A percentile compares a stretch with the other conserved stretches of the same genome.
phyloP scores from a whole-genome alignment of 106 monocot genomes.

The Phalaenopsis aphrodite region DNA sequence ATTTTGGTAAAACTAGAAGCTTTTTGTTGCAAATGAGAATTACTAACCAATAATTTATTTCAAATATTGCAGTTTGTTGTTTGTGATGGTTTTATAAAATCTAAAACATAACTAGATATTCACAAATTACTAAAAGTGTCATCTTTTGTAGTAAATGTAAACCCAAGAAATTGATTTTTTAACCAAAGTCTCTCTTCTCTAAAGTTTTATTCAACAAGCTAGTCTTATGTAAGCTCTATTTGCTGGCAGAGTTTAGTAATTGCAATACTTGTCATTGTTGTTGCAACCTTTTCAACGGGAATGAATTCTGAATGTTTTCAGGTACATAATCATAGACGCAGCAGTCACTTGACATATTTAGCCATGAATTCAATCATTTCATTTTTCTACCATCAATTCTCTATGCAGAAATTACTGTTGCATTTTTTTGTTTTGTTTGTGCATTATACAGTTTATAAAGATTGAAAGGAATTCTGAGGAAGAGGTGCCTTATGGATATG shows the following conservation, averaged over 20 bases:
- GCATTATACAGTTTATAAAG: constrained; percentile 45
- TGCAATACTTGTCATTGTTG: constrained; percentile 63
- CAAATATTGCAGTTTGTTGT: too few species aligned
- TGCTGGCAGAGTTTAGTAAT: constrained; percentile 73
- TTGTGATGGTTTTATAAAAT: too few species aligned
- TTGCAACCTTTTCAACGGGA: constrained; percentile 86
- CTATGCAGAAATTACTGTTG: not conserved
- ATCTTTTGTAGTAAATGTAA: too few species aligned
- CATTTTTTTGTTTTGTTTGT: not conserved
- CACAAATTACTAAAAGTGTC: too few species aligned
- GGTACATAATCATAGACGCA: constrained; percentile 17
- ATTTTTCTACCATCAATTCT: too few species aligned
- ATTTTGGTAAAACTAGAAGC: constrained; percentile 32
- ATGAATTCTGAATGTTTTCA: constrained; percentile 75
- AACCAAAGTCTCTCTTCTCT: too few species aligned
- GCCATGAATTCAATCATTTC: not conserved
- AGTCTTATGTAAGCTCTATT: not conserved
- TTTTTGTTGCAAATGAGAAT: not conserved
- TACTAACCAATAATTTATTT: too few species aligned
- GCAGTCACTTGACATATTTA: not conserved
- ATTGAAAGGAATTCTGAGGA: constrained; percentile 38
- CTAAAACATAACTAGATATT: too few species aligned
- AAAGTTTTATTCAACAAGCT: too few species aligned
- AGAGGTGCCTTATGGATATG: constrained; percentile 81
- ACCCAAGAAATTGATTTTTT: too few species aligned